These are phyloP conservation scores for Debaryomycetaceae sp. DNA, from an alignment of 1,139 yeast genomes.

Conservation along the genomic window DNA sequence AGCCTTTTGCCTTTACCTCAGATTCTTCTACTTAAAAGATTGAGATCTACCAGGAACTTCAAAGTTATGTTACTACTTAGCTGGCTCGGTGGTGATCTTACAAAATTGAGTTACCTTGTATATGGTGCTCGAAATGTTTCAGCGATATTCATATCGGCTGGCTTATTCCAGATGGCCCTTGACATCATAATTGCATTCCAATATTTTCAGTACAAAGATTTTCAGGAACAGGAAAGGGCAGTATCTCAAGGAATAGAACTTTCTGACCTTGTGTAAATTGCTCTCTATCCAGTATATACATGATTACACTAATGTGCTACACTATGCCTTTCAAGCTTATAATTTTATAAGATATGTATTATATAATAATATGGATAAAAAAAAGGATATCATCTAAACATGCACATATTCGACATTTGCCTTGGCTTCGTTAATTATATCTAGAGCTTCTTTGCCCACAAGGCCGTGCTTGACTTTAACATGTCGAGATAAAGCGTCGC, in stretches of 20 bases:
- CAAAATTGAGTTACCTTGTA: slow-evolving; percentile 68
- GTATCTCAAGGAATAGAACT: slow-evolving; percentile 2
- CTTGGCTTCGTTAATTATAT: slow-evolving; percentile 70
- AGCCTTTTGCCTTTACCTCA: slow-evolving; percentile 88
- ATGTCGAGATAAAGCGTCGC: slow-evolving; percentile 49
- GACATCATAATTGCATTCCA: slow-evolving; percentile 77
- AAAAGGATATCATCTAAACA: slow-evolving; percentile 10
- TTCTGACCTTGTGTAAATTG: slow-evolving; percentile 1
- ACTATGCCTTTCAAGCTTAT: not conserved
- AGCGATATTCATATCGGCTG: slow-evolving; percentile 68
- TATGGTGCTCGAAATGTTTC: slow-evolving; percentile 73
- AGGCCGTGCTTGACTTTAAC: slow-evolving; percentile 49
- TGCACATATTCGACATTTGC: slow-evolving; percentile 65
- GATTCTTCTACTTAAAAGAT: slow-evolving; percentile 64
- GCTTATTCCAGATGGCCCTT: slow-evolving; percentile 73
- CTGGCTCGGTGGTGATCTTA: slow-evolving; percentile 87
- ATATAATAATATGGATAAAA: slow-evolving; percentile 1
- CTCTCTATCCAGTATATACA: not conserved
- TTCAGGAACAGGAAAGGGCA: slow-evolving; percentile 7
- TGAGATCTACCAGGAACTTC: slow-evolving; percentile 74
- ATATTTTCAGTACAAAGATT: slow-evolving; percentile 51
- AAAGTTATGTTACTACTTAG: slow-evolving; percentile 69
- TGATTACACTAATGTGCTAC: not conserved
- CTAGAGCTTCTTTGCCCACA: slow-evolving; percentile 46
- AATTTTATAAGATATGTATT: slow-evolving; percentile 1